phyloP scores from a whole-genome alignment of 2,329 filamentous ascomycete species.

The Penicillium verrucosum region DNA sequence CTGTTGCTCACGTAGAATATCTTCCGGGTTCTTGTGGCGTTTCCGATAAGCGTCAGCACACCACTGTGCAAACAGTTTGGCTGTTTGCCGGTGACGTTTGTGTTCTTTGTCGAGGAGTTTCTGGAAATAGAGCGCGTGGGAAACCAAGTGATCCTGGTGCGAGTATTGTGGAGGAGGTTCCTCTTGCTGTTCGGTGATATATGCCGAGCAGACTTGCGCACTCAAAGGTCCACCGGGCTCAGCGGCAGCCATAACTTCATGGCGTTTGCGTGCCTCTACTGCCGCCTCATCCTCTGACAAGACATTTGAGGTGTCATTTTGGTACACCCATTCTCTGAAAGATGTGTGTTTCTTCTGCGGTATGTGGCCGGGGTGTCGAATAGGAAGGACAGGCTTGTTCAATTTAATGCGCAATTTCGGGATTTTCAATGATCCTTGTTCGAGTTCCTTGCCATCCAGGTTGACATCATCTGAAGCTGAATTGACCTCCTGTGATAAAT shows the following conservation, averaged over 20 bases:
- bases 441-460: slow-evolving; percentile 19
- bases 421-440: slow-evolving; percentile 24
- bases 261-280: slow-evolving; percentile 67
- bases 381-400: slow-evolving; percentile 49
- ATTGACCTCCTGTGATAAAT: slow-evolving; percentile 15
- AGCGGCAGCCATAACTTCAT: slow-evolving; percentile 68
- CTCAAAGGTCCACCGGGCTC: slow-evolving; percentile 74
- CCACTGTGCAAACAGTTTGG: slow-evolving; percentile 69
- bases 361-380: slow-evolving; percentile 53
- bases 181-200: slow-evolving; percentile 67
- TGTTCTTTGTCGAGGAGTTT: slow-evolving; percentile 78
- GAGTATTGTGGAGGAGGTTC: slow-evolving; percentile 77
- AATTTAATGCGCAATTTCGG: slow-evolving; percentile 48
- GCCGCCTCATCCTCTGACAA: slow-evolving; percentile 59
- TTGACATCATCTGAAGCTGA: slow-evolving; percentile 12
- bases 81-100: slow-evolving; percentile 68
- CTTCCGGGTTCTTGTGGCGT: slow-evolving; percentile 55
- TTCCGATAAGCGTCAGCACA: slow-evolving; percentile 44
- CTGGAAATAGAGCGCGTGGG: slow-evolving; percentile 75
- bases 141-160: slow-evolving; percentile 80
- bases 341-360: slow-evolving; percentile 48
- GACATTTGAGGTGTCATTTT: slow-evolving; percentile 45
- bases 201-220: slow-evolving; percentile 65
- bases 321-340: slow-evolving; percentile 63
- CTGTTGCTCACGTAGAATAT: slow-evolving; percentile 74